phyloP scores from a whole-genome alignment of 345 rosid species.

The Durio zibethinus region DNA sequence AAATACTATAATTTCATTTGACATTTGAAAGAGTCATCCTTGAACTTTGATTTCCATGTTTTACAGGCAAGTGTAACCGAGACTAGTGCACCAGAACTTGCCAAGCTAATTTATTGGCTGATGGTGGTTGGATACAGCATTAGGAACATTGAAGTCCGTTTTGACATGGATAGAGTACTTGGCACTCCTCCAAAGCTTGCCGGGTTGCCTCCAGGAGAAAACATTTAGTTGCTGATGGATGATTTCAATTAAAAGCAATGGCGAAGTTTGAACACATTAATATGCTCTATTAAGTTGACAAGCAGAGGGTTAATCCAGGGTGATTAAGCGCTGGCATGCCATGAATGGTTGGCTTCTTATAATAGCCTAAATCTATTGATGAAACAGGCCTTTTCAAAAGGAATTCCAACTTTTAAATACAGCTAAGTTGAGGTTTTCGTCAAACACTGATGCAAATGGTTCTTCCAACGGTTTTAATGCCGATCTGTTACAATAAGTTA shows the following conservation, averaged over 20 bases:
- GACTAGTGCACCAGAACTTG: conserved; percentile 85
- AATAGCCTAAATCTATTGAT: neutral
- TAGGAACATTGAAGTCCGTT: conserved; percentile 92
- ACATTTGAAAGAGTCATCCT: neutral
- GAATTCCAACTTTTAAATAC: neutral
- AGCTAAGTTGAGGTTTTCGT: neutral
- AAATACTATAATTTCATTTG: neutral
- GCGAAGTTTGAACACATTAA: neutral
- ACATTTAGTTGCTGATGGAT: conserved; percentile 31
- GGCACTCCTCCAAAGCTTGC: conserved; percentile 74
- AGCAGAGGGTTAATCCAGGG: neutral
- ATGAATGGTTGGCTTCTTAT: neutral
- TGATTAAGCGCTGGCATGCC: neutral
- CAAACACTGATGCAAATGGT: neutral
- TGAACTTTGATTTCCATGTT: neutral
- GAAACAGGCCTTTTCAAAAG: neutral
- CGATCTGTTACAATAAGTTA: neutral
- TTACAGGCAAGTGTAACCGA: conserved; percentile 69
- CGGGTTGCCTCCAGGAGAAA: conserved; percentile 88
- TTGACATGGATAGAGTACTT: conserved; percentile 92
- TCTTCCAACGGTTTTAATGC: neutral
- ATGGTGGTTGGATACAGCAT: conserved; percentile 97
- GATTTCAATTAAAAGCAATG: neutral
- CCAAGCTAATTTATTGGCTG: conserved; percentile 82
- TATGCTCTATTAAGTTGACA: neutral